phyloP scores from a whole-genome alignment of 202 grass and related monocot species.

The Elaeis oleifera region DNA sequence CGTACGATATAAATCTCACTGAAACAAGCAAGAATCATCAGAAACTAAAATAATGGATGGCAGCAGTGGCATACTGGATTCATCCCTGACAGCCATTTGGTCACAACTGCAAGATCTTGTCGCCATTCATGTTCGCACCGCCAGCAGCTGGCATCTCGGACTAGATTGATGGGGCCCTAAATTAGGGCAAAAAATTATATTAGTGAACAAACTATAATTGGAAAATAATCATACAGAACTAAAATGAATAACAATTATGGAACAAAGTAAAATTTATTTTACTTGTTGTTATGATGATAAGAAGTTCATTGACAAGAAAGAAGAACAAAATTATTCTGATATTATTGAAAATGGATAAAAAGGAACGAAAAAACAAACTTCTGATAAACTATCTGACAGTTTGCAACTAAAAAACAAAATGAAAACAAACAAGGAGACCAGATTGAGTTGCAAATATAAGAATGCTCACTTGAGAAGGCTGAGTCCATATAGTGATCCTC shows the following conservation, averaged over 20 bases:
- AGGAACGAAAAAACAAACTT: background rate
- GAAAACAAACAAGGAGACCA: background rate
- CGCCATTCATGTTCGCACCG: constrained; percentile 91
- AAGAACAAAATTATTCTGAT: too few relatives aligned
- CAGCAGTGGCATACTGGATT: constrained; percentile 43
- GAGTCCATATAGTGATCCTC: constrained; percentile 95
- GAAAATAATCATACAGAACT: too few relatives aligned
- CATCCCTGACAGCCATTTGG: constrained; percentile 91
- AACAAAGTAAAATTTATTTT: too few relatives aligned
- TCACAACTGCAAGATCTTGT: constrained; percentile 98
- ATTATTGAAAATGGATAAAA: too few relatives aligned
- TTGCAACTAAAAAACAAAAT: background rate
- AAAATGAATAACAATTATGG: too few relatives aligned
- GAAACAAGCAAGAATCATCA: too few relatives aligned
- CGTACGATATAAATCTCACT: too few relatives aligned
- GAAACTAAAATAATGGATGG: too few relatives aligned
- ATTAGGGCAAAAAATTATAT: constrained; percentile 11
- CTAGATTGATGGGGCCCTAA: constrained; percentile 93
- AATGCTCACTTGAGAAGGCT: constrained; percentile 63
- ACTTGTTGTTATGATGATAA: too few relatives aligned
- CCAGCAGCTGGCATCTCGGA: constrained; percentile 76
- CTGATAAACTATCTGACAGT: background rate
- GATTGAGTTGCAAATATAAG: constrained; percentile 11
- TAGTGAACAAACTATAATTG: background rate
- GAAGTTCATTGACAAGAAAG: too few relatives aligned